Evolutionary conservation across 495 filamentous ascomycete species (phyloP).

Genomic region (Neurospora sp.): DNA sequence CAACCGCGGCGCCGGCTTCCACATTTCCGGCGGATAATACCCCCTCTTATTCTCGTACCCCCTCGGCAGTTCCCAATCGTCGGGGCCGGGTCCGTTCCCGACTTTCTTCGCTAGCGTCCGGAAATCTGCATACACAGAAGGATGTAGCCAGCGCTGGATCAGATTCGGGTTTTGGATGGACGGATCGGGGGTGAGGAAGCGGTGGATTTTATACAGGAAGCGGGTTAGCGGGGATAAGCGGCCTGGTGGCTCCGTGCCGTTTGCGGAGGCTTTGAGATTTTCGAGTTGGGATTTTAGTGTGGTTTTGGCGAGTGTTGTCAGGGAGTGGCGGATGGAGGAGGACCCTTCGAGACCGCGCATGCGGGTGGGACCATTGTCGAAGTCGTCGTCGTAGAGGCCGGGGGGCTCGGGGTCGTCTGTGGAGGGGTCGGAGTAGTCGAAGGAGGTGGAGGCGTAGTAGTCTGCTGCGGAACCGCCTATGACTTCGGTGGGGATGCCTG

Average conservation of each 20-base stretch:
- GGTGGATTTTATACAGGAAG: slow-evolving; percentile 14
- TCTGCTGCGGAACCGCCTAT: slow-evolving; percentile 21
- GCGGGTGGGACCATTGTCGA: slow-evolving; percentile 2
- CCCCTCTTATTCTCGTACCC: slow-evolving; percentile 44
- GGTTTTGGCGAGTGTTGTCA: slow-evolving; percentile 11
- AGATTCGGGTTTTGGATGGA: slow-evolving; percentile 17
- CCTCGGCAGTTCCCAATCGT: slow-evolving; percentile 35
- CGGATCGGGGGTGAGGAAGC: slow-evolving; percentile 11
- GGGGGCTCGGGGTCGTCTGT: slow-evolving; percentile 14
- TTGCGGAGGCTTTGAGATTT: slow-evolving; percentile 6
- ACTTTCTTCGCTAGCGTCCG: slow-evolving; percentile 48
- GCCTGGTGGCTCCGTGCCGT: background rate
- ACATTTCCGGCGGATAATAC: slow-evolving; percentile 60
- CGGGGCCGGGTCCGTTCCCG: slow-evolving; percentile 36
- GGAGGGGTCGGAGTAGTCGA: slow-evolving; percentile 4
- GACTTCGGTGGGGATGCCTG: background rate
- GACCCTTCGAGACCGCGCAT: slow-evolving; percentile 24
- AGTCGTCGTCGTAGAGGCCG: slow-evolving; percentile 10
- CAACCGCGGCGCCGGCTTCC: slow-evolving; percentile 44
- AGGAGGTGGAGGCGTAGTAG: slow-evolving; percentile 28
- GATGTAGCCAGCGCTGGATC: slow-evolving; percentile 52
- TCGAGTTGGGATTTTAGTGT: slow-evolving; percentile 2
- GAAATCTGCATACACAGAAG: slow-evolving; percentile 57
- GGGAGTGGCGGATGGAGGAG: slow-evolving; percentile 17
- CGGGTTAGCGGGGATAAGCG: background rate